A percentile compares a stretch with the other conserved stretches of the same genome.
phyloP scores from a whole-genome alignment of 2,329 filamentous ascomycete genomes.

The Furcasterigmium sp. region DNA sequence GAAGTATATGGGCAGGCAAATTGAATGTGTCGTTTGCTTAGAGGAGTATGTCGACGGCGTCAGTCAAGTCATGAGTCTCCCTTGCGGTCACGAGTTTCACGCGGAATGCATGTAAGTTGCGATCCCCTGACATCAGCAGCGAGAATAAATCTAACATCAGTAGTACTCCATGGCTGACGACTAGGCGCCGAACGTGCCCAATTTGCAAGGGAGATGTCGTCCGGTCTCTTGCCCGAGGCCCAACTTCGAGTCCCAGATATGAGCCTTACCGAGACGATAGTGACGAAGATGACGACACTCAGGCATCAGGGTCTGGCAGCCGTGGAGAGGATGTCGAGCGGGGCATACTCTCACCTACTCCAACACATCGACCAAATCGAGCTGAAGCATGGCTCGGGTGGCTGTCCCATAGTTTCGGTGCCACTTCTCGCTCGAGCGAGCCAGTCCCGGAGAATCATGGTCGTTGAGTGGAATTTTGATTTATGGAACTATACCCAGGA shows the following conservation, averaged over 20 bases:
- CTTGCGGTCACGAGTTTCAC: constrained; percentile 97
- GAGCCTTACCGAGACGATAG: constrained; percentile 51
- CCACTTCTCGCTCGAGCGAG: constrained; percentile 6
- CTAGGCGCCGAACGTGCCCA: constrained; percentile 89
- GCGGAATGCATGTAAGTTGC: constrained; percentile 91
- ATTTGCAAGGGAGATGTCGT: constrained; percentile 99
- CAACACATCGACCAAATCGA: constrained; percentile 13
- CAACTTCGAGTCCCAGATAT: constrained; percentile 45
- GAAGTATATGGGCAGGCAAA: constrained; percentile 62
- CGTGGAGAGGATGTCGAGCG: constrained; percentile 37
- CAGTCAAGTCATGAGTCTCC: constrained; percentile 92
- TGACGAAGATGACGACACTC: constrained; percentile 36
- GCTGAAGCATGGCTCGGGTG: constrained; percentile 31
- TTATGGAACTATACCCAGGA: neutral
- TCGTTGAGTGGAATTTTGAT: constrained; percentile 2
- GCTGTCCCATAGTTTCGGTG: constrained; percentile 23
- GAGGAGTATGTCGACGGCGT: constrained; percentile 96
- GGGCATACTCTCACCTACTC: constrained; percentile 24
- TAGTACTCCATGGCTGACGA: constrained; percentile 95
- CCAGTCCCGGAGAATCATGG: constrained; percentile 8
- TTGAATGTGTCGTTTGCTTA: constrained; percentile 93
- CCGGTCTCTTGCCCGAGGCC: constrained; percentile 52
- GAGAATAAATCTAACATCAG: constrained; percentile 12
- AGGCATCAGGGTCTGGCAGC: constrained; percentile 22
- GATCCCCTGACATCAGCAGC: neutral